Evolutionary conservation across 176 grass and related monocot species (phyloP).

Genomic region (Metroxylon sagu): DNA sequence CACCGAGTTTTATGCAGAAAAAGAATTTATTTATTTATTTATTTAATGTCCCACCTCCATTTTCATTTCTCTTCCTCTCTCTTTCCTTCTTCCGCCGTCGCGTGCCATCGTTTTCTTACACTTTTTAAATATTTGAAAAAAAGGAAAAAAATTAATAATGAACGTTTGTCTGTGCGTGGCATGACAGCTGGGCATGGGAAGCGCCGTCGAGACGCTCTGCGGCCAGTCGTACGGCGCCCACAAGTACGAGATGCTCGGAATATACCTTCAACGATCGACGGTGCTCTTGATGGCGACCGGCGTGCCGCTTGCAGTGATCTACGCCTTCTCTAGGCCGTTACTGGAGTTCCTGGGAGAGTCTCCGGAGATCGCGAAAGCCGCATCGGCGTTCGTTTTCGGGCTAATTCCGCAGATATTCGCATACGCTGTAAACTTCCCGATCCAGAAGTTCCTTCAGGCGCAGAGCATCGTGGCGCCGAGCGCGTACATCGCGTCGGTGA

Average conservation of each 20-base stretch:
- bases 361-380: conserved; percentile 39
- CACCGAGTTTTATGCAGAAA: too few relatives aligned
- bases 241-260: conserved; percentile 76
- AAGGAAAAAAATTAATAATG: too few relatives aligned
- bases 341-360: conserved; percentile 39
- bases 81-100: too few relatives aligned
- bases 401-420: conserved; percentile 66
- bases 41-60: too few relatives aligned
- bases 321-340: conserved; percentile 44
- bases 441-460: conserved; percentile 65
- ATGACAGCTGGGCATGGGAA: conserved; percentile 75
- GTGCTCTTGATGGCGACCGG: conserved; percentile 44
- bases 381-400: conserved; percentile 45
- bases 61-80: too few relatives aligned
- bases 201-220: conserved; percentile 80
- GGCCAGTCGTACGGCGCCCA: conserved; percentile 75
- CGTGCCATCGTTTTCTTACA: too few relatives aligned
- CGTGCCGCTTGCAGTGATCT: conserved; percentile 37
- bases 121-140: too few relatives aligned
- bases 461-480: conserved; percentile 64
- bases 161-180: too few relatives aligned
- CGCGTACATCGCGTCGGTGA: conserved; percentile 47
- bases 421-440: conserved; percentile 54
- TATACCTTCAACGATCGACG: conserved; percentile 70
- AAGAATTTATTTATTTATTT: too few relatives aligned